Conservation (phyloP, 495 filamentous ascomycete species). For the Aspergillus panamensis region DNA sequence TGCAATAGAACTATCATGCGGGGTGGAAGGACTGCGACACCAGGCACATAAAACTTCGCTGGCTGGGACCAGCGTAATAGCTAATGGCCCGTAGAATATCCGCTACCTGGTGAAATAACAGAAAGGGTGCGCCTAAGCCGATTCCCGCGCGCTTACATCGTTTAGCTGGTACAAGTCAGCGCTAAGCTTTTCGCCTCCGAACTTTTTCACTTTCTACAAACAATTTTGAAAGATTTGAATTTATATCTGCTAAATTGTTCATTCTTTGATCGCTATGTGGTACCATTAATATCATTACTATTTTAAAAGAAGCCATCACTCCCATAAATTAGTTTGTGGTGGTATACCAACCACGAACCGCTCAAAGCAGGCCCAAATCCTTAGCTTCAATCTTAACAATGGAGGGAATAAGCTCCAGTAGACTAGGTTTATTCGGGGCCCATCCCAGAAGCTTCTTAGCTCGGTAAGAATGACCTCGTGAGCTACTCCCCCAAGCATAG, state of each 20-base stretch:
- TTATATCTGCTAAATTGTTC: constrained; percentile 12
- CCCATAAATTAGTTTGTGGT: too few relatives aligned
- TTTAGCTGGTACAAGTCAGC: neutral
- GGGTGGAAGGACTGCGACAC: constrained; percentile 7
- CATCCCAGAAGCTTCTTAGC: constrained; percentile 65
- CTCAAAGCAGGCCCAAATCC: constrained; percentile 55
- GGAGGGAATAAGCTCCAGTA: constrained; percentile 55
- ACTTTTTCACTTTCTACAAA: too few relatives aligned
- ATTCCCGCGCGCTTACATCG: constrained; percentile 14
- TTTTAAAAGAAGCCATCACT: too few relatives aligned
- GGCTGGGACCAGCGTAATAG: constrained; percentile 6
- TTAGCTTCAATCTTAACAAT: constrained; percentile 54
- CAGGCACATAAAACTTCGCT: constrained; percentile 7
- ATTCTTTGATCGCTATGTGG: constrained; percentile 11
- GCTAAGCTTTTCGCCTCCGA: constrained; percentile 2
- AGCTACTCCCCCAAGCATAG: constrained; percentile 61
- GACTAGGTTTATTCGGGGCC: constrained; percentile 50
- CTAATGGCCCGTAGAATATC: neutral
- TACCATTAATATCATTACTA: too few relatives aligned
- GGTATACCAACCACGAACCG: constrained; percentile 2
- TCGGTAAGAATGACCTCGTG: constrained; percentile 55
- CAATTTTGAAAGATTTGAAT: neutral
- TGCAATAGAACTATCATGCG: constrained; percentile 22
- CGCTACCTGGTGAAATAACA: constrained; percentile 1
- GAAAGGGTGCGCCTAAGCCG: neutral